These are phyloP conservation scores for Mrakia blollopis DNA, from an alignment of 768 basidiomycete species.

Conservation along the genomic window DNA sequence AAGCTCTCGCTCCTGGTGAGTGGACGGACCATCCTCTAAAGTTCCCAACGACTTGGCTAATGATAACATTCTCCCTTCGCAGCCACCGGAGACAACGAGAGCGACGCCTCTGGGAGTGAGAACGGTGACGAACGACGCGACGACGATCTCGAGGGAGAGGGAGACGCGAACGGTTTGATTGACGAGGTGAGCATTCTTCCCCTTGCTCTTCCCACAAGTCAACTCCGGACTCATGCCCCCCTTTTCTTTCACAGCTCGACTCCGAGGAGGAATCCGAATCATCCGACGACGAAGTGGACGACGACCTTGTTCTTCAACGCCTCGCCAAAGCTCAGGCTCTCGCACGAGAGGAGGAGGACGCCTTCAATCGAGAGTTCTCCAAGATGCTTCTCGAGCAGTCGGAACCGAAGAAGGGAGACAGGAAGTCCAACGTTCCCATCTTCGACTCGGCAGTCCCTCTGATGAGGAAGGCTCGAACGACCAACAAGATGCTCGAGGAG, in stretches of 20 bases:
- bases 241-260: not conserved
- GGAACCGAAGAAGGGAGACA: constrained; percentile 79
- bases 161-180: not conserved
- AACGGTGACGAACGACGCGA: constrained; percentile 33
- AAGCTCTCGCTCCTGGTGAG: constrained; percentile 57
- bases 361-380: constrained; percentile 91
- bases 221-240: not conserved
- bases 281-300: constrained; percentile 58
- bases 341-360: constrained; percentile 48
- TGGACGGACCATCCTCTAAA: constrained; percentile 46
- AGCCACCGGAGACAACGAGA: constrained; percentile 46
- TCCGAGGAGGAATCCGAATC: not conserved
- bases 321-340: constrained; percentile 24
- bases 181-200: constrained; percentile 29
- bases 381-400: constrained; percentile 89
- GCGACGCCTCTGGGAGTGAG: constrained; percentile 24
- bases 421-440: constrained; percentile 75
- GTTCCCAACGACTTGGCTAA: too few relatives aligned
- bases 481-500: constrained; percentile 48
- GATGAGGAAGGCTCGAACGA: constrained; percentile 47
- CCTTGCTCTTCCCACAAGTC: not conserved
- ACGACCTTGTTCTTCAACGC: constrained; percentile 29
- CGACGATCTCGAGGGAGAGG: constrained; percentile 19
- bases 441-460: constrained; percentile 79
- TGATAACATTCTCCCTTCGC: constrained; percentile 32